These are phyloP conservation scores for Puccinellia tenuiflora DNA, from an alignment of 176 grass and related monocot genomes.

Conservation along the genomic window DNA sequence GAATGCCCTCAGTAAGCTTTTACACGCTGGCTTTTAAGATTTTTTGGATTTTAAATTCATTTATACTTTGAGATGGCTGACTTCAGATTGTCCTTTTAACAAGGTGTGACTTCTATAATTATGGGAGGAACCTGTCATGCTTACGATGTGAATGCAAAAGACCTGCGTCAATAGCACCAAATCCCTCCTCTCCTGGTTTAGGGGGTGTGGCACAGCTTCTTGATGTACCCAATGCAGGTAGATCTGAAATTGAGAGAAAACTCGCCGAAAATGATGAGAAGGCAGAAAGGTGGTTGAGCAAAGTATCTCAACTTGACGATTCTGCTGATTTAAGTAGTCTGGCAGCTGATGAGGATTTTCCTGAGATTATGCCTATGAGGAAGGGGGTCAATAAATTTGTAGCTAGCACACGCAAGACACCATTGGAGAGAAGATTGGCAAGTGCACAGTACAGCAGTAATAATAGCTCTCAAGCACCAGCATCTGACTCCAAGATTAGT, in stretches of 20 bases:
- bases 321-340: constrained; percentile 56
- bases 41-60: background rate
- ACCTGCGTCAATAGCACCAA: constrained; percentile 39
- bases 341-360: constrained; percentile 67
- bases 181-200: constrained; percentile 31
- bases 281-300: constrained; percentile 73
- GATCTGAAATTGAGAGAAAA: constrained; percentile 64
- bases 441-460: constrained; percentile 45
- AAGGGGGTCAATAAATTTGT: constrained; percentile 75
- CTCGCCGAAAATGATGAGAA: constrained; percentile 63
- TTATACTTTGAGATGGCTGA: constrained; percentile 17
- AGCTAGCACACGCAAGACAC: constrained; percentile 61
- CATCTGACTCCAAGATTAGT: constrained; percentile 53
- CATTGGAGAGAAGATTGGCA: constrained; percentile 54
- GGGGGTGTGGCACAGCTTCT: constrained; percentile 58
- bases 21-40: background rate
- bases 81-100: constrained; percentile 19
- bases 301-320: constrained; percentile 62
- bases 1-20: constrained; percentile 91
- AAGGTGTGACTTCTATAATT: constrained; percentile 94
- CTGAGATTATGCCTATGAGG: constrained; percentile 75
- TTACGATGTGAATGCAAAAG: constrained; percentile 84
- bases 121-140: constrained; percentile 80
- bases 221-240: constrained; percentile 36
- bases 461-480: constrained; percentile 1